Base-by-base conservation (phyloP, 192 early-diverging fungal genomes). In the Lunasporangiospora selenospora region DNA sequence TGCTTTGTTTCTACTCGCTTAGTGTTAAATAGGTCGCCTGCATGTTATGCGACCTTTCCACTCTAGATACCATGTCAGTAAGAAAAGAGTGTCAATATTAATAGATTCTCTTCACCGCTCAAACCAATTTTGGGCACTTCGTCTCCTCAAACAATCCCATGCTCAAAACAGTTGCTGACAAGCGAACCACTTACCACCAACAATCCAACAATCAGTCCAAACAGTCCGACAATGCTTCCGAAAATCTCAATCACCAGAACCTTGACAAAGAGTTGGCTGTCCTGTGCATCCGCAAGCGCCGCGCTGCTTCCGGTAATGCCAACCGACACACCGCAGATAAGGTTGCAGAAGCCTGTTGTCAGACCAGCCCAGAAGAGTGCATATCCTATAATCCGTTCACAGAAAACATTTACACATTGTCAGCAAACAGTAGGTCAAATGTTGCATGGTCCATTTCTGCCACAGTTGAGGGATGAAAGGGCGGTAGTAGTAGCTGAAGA, bases 171-270 rank as follows among this genome's bases (percentile, higher is more conserved):
- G n/a, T n/a, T n/a, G n/a, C n/a, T n/a, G n/a, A 7, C 21, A 15
- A 15, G n/a, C 7, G 47, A 21, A 29, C 8, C 12, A 57, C 77
- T 65, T 77, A 87, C 85, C 77, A 92, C 87, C 43, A 99, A 64
- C 27, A 99, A 81, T 2, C 94, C 97, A 32, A 96, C 90, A 66
- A 99, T 99, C 30, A 99, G 84, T 2, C 97, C 97, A 83, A 99
- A 99, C 21, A 99, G 83, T 30, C 97, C 97, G 52, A 99, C 85
- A 42, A 99, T 92, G 49, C 88, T 90, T 16, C 95, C 97, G 76
- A 99, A 97, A 71, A 99, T 99, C 65, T 97, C 97, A 51, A 99
- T 90, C 42, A 99, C 92, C 33, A 99, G 80, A 24, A 99, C 92
- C 75, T 99, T 99, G 62, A 99, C 97, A 84, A 99, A 99, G 44